phyloP scores from a whole-genome alignment of 805 yeast genomes.

The Barnettozyma wickerhamii region DNA sequence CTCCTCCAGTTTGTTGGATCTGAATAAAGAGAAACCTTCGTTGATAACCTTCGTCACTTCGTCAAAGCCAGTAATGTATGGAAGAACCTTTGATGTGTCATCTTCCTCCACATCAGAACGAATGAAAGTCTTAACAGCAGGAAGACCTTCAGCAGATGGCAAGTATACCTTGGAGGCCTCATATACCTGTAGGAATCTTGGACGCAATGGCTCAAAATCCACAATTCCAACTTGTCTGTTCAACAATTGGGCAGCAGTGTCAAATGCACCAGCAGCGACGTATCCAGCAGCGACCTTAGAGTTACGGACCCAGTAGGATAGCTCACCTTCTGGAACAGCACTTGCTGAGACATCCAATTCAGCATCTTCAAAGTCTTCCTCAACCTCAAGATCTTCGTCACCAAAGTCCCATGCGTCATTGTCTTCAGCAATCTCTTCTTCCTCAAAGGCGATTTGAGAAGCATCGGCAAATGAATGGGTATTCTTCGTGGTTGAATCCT shows the following conservation, averaged over 20 bases:
- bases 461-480: conserved; percentile 31
- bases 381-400: conserved; percentile 73
- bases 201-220: conserved; percentile 82
- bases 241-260: conserved; percentile 89
- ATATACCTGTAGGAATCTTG: conserved; percentile 79
- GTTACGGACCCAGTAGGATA: conserved; percentile 79
- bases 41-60: conserved; percentile 53
- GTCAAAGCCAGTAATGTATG: conserved; percentile 73
- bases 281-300: conserved; percentile 88
- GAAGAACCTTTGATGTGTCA: conserved; percentile 44
- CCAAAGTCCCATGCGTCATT: conserved; percentile 72
- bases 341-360: conserved; percentile 34
- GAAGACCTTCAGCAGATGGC: conserved; percentile 65
- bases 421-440: conserved; percentile 46
- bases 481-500: conserved; percentile 19
- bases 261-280: conserved; percentile 95
- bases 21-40: conserved; percentile 78
- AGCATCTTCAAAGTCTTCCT: conserved; percentile 51
- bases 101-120: conserved; percentile 60
- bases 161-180: conserved; percentile 72
- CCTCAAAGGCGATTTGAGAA: conserved; percentile 30
- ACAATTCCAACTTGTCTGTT: conserved; percentile 86
- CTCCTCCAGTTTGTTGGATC: conserved; percentile 74
- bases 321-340: conserved; percentile 40
- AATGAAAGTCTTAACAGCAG: conserved; percentile 64